Evolutionary conservation across 108 stramenopile species (phyloP), one percentile per base, ranked within the genome.

Genomic region (Stephanodiscus minutulus): DNA sequence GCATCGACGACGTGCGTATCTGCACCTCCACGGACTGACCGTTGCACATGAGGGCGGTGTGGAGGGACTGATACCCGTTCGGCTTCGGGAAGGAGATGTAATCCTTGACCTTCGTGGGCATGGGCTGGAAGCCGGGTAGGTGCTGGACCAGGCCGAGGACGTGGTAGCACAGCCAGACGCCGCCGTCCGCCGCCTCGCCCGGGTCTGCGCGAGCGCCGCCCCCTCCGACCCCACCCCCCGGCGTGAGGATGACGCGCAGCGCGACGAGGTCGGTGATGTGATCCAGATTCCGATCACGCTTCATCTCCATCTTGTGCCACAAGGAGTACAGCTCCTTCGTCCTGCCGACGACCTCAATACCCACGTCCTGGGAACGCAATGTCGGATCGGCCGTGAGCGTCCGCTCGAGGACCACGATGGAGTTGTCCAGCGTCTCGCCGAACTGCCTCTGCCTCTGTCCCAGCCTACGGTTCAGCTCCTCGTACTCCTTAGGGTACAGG

Each of bases 301-400:
- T 94, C 36, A 89, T 88, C 31, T 95, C 88, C 95, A 97, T 97
- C 77, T 98, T 98, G 69, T 92, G 90, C 97, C 97, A 98, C 18
- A 97, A 75, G 7, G 89, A 90, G 70, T 98, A 98, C 28, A 92
- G 59, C 70, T 97, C 96, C 71, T 98, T 98, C 64, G 88, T 96
- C 35, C 97, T 84, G 53, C 96, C 96, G 49, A 82, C 83, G 9
- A 98, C 90, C 57, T 82, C 72, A 31, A 97, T 86, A 5, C 79
- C 68, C 0, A 82, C 69, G 46, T 87, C 84, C 68, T 97, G 88
- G 39, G 83, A 82, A 50, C 65, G 68, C 31, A 92, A 73, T 21
- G 93, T 87, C 46, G 83, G 79, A 70, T 97, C 94, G 59, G 60
- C 67, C 17, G 64, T 53, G 46, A 97, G 66, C n/a, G 89, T 85